Evolutionary conservation across 1,139 yeast genomes (phyloP), one percentile per base, ranked within the genome.

Genomic region (Sugiyamaella grinbergsii): DNA sequence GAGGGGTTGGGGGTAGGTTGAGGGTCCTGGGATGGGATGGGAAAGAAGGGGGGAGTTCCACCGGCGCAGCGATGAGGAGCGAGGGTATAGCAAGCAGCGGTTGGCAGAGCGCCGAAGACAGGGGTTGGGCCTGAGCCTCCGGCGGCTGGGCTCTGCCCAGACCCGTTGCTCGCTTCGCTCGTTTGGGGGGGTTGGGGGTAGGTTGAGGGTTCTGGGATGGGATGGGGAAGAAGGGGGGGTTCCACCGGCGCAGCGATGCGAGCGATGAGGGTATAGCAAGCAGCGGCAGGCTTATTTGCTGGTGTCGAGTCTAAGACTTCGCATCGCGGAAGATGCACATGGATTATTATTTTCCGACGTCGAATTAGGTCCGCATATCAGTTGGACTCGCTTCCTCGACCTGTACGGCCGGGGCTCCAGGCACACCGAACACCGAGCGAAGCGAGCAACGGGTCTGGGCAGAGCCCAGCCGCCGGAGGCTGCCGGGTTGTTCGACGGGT

Each of bases 401-500:
- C n/a, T n/a, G n/a, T n/a, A n/a, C n/a, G n/a, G n/a, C n/a, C n/a
- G n/a, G n/a, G n/a, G n/a, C n/a, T n/a, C n/a, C n/a, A n/a, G n/a
- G n/a, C n/a, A n/a, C n/a, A n/a, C n/a, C n/a, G n/a, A n/a, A n/a
- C n/a, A n/a, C n/a, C n/a, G n/a, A n/a, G n/a, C n/a, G n/a, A n/a
- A n/a, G n/a, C n/a, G 43, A 40, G 36, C 36, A 26, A 40, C 33
- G 43, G 44, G 36, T 40, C 44, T 26, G 36, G 44, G 44, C 33
- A 28, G 33, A 20, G 40, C 42, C 33, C 42, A 39, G 38, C 31
- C 45, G 44, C 44, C 44, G 44, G 36, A 41, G 33, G 42, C 20
- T n/a, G n/a, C 28, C 28, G 8, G 8, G 28, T 10, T 24, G 28
- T 10, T 24, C 28, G 10, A 24, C 6, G 28, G 8, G 28, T 6